Evolutionary conservation across 140 eudicot species (phyloP).

Genomic region (Bidens hawaiensis): DNA sequence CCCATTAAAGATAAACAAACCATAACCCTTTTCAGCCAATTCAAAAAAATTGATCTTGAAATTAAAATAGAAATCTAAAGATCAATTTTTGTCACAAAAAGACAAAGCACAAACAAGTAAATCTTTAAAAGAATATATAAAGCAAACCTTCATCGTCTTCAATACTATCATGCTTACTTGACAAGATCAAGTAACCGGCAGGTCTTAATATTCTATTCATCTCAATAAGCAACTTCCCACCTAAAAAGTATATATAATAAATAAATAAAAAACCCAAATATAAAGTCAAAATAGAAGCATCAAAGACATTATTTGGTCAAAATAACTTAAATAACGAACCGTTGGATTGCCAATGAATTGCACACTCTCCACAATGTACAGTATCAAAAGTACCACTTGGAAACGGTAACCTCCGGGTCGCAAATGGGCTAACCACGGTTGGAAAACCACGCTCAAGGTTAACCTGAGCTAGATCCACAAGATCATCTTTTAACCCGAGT

Average conservation of each 20-base stretch:
- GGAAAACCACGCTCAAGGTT: conserved; percentile 98
- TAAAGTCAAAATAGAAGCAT: not conserved
- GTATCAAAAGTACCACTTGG: conserved; percentile 95
- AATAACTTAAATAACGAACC: conserved; percentile 38
- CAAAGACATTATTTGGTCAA: not conserved
- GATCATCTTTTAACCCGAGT: conserved; percentile 85
- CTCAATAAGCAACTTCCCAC: conserved; percentile 80
- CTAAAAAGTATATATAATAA: conserved; percentile 33
- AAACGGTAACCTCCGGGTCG: conserved; percentile 74
- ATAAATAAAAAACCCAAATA: not conserved
- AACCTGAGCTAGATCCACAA: conserved; percentile 83
- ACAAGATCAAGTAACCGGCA: conserved; percentile 81
- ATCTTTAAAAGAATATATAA: not conserved
- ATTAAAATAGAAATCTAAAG: not conserved
- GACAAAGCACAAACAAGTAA: conserved; percentile 2
- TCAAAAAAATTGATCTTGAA: no score
- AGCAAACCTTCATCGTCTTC: conserved; percentile 89
- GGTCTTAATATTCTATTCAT: conserved; percentile 91
- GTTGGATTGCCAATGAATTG: conserved; percentile 75
- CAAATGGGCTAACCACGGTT: conserved; percentile 68
- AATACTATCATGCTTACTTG: conserved; percentile 71
- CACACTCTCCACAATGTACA: conserved; percentile 89
- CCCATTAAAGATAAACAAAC: not conserved
- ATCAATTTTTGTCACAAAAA: not conserved
- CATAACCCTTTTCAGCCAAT: not conserved